Evolutionary conservation across 2,329 filamentous ascomycete genomes (phyloP).

Genomic region (Arthrinium phaeospermum): DNA sequence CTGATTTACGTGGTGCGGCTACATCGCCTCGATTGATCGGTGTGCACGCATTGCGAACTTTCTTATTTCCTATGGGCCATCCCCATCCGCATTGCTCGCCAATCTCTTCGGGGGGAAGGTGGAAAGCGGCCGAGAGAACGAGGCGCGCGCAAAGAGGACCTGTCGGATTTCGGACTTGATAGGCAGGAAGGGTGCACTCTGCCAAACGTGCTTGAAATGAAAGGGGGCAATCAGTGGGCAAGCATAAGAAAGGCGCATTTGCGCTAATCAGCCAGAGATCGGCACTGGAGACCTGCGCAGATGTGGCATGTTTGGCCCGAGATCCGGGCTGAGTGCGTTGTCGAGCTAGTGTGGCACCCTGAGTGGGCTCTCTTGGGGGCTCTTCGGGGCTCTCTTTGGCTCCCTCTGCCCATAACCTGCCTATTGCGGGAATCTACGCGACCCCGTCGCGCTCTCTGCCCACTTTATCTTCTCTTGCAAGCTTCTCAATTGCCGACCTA

Average conservation of each 20-base stretch:
- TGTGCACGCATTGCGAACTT: neutral
- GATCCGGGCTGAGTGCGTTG: neutral
- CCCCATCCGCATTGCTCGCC: neutral
- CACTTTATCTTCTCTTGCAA: neutral
- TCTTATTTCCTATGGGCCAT: neutral
- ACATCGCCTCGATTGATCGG: neutral
- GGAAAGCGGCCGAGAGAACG: neutral
- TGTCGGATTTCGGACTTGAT: neutral
- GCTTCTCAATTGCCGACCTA: neutral
- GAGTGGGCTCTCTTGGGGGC: neutral
- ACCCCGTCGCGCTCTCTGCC: neutral
- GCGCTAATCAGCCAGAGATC: neutral
- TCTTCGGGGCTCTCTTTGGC: neutral
- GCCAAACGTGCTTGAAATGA: neutral
- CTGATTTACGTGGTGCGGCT: neutral
- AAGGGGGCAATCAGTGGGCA: neutral
- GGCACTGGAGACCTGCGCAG: neutral
- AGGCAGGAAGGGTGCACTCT: neutral
- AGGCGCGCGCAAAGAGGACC: neutral
- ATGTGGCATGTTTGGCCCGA: neutral
- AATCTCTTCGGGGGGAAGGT: neutral
- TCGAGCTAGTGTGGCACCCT: neutral
- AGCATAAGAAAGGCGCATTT: neutral
- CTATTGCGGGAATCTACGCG: conserved; percentile 21
- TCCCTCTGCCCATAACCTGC: conserved; percentile 17